Evolutionary conservation across 2,329 filamentous ascomycete species (phyloP), one percentile per base, ranked within the genome.

Genomic region (Aspergillus glaucus): DNA sequence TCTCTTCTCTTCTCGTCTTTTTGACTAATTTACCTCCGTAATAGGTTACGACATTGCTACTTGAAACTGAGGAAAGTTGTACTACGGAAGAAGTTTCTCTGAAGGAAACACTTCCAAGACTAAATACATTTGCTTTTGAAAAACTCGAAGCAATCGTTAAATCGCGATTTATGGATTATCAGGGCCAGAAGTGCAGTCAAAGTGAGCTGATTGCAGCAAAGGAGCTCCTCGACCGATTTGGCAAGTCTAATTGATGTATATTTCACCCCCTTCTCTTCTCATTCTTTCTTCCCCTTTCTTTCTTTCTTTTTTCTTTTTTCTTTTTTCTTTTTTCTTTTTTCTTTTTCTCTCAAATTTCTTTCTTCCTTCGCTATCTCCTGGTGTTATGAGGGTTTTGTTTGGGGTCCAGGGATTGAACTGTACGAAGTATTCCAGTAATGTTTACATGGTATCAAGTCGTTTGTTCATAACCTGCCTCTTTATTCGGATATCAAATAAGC

Each of bases 181-280:
- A 59, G 45, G 58, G 59, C 52, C 62, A 60, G 50, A 65, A 63
- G 49, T 60, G 57, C 24, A 62, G 60, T 36, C 63, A 68, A 54
- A 62, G 65, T 39, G 72, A 73, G 53, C 55, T 75, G 4, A 66
- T 68, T 51, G 69, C 71, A 15, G 67, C 67, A 21, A 66, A 71
- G 53, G 67, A 69, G 46, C 53, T 75, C 47, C 57, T 75, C 46
- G 62, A 65, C 60, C 61, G 54, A 30, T 54, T 56, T 43, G 45
- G 49, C 43, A 41, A 42, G 41, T 37, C 43, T 6, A 19, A 45
- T 51, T 55, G 45, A 30, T 30, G 32, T 36, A n/a, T 36, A 36
- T 36, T 36, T 14, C 32, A n/a, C 14, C 14, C 15, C 14, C 6
- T n/a, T 17, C 2, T 1, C 32, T 4, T 28, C 9, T 28, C 21